These are phyloP conservation scores for Trichoderma atrobrunneum DNA, from an alignment of 2,329 filamentous ascomycete species.

Conservation along the genomic window DNA sequence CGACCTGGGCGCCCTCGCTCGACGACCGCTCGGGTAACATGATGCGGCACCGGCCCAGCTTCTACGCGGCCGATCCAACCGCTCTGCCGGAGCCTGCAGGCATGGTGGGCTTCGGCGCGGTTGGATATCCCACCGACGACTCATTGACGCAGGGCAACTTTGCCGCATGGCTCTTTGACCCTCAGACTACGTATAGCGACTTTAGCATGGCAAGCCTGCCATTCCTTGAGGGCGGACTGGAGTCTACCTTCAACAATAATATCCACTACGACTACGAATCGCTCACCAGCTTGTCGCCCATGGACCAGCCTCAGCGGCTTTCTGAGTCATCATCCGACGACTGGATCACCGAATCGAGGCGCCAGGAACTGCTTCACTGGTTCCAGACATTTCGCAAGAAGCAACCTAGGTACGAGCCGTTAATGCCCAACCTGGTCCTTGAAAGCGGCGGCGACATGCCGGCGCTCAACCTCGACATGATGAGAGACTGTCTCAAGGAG, in stretches of 20 bases:
- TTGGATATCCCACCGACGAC: constrained; percentile 31
- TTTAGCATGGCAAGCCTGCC: constrained; percentile 43
- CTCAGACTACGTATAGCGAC: constrained; percentile 41
- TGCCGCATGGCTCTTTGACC: constrained; percentile 51
- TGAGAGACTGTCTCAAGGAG: constrained; percentile 79
- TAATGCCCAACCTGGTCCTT: constrained; percentile 36
- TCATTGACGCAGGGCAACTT: constrained; percentile 44
- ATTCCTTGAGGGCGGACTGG: constrained; percentile 49
- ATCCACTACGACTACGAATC: constrained; percentile 53
- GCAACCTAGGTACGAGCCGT: constrained; percentile 40
- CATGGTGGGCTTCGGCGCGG: constrained; percentile 31
- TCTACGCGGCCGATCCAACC: constrained; percentile 34
- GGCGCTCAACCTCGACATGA: constrained; percentile 69
- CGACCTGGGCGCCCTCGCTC: constrained; percentile 33
- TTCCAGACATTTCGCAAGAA: constrained; percentile 44
- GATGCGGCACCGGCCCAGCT: constrained; percentile 38
- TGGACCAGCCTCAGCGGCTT: constrained; percentile 42
- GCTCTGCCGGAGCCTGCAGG: constrained; percentile 33
- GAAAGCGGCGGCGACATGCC: constrained; percentile 44
- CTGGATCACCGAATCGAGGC: constrained; percentile 43
- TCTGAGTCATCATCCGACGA: constrained; percentile 41
- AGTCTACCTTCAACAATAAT: constrained; percentile 51
- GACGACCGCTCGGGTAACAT: constrained; percentile 36
- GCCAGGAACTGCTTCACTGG: constrained; percentile 44
- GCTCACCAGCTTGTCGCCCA: constrained; percentile 45